A percentile compares a stretch with the other conserved stretches of the same genome.
These are phyloP conservation scores for Cryomyces minteri DNA, from an alignment of 495 filamentous ascomycete genomes.

Conservation along the genomic window DNA sequence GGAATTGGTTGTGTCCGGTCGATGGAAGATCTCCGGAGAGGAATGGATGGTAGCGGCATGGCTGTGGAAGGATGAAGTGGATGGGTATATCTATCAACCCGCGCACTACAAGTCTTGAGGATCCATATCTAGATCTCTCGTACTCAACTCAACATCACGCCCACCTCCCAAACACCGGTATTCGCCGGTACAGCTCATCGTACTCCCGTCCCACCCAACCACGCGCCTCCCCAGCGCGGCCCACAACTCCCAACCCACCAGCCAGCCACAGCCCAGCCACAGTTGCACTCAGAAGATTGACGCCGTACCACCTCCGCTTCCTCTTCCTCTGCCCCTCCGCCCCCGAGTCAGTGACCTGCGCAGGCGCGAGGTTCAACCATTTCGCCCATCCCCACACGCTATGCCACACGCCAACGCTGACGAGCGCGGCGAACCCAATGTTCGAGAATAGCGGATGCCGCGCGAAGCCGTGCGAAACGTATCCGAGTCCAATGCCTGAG, in stretches of 20 bases:
- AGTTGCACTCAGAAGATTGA: conserved; percentile 41
- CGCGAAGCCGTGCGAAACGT: conserved; percentile 72
- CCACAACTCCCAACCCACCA: conserved; percentile 62
- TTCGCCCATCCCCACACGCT: conserved; percentile 66
- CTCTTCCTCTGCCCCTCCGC: conserved; percentile 30
- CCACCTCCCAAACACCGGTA: conserved; percentile 34
- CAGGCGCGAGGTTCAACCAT: conserved; percentile 42
- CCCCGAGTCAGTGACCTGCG: conserved; percentile 24
- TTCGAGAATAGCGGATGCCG: conserved; percentile 44
- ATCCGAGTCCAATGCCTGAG: conserved; percentile 61
- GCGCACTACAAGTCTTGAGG: no score
- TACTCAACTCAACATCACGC: conserved; percentile 11
- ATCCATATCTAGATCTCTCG: no score
- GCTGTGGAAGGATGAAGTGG: no score
- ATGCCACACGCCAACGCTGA: conserved; percentile 56
- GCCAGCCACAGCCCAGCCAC: conserved; percentile 56
- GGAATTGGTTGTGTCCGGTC: no score
- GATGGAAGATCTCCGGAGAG: no score
- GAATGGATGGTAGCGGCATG: no score
- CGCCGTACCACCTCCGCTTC: conserved; percentile 45
- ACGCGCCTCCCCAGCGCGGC: conserved; percentile 42
- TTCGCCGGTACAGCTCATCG: conserved; percentile 43
- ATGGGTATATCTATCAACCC: no score
- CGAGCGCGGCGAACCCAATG: conserved; percentile 44
- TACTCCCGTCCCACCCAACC: conserved; percentile 71